Evolutionary conservation across 208 protist genomes (phyloP).

Genomic region (Crithidia fasciculata): DNA sequence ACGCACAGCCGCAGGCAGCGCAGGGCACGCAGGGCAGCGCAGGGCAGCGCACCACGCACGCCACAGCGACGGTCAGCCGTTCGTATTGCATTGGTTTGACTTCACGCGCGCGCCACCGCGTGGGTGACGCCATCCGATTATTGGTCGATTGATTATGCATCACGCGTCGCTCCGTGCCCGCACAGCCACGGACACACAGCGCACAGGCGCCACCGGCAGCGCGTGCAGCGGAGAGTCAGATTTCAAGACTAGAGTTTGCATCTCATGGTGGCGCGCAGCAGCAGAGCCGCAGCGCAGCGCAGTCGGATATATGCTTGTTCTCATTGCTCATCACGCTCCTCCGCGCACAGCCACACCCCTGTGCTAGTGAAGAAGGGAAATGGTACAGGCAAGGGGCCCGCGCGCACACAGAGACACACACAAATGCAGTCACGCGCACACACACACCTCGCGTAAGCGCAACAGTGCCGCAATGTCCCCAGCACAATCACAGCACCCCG

Average conservation of each 20-base stretch:
- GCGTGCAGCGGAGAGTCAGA: constrained; percentile 26
- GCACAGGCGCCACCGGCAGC: too few relatives aligned
- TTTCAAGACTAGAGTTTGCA: constrained; percentile 60
- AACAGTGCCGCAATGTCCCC: background rate
- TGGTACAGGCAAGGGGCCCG: too few relatives aligned
- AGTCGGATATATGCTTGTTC: constrained; percentile 70
- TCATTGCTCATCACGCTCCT: constrained; percentile 43
- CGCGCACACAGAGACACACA: background rate
- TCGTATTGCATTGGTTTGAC: constrained; percentile 18
- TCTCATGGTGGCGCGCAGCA: constrained; percentile 32
- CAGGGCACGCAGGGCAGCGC: background rate
- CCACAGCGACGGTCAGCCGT: constrained; percentile 9
- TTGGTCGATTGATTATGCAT: constrained; percentile 23
- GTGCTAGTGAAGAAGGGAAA: background rate
- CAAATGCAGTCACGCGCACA: background rate
- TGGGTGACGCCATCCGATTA: constrained; percentile 15
- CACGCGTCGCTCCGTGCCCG: background rate
- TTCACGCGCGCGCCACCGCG: constrained; percentile 13
- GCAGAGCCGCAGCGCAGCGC: constrained; percentile 14
- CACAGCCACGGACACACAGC: constrained; percentile 2
- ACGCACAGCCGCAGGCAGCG: constrained; percentile 17
- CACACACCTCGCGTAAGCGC: background rate
- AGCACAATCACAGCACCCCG: background rate
- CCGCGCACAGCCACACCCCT: constrained; percentile 6
- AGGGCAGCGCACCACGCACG: background rate